Conservation (phyloP, 1,284 basidiomycete species). For the Trichosporon sp. region DNA sequence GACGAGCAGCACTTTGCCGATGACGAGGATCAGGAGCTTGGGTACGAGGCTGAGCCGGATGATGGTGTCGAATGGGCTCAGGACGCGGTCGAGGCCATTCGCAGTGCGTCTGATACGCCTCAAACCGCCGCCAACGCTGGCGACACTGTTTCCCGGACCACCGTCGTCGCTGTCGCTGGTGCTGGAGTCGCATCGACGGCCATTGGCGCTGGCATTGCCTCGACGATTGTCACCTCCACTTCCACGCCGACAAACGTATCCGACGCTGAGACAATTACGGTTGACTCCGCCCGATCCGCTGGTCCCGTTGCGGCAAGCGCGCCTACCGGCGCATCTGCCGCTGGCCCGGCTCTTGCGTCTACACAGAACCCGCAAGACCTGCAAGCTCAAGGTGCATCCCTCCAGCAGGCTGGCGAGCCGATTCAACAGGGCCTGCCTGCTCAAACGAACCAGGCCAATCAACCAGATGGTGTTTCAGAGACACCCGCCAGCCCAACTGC, state of each 20-base stretch:
- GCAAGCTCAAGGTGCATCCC: neutral
- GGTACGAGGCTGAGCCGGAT: slow-evolving; percentile 57
- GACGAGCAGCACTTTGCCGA: slow-evolving; percentile 66
- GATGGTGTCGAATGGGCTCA: slow-evolving; percentile 61
- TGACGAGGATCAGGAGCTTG: slow-evolving; percentile 30
- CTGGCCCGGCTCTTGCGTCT: neutral
- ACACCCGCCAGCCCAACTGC: slow-evolving; percentile 17
- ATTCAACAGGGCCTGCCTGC: neutral
- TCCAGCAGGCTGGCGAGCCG: neutral
- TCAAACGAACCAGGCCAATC: neutral
- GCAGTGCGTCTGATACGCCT: slow-evolving; percentile 43
- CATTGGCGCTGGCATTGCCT: neutral
- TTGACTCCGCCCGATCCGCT: slow-evolving; percentile 4
- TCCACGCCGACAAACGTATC: neutral
- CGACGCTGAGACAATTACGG: slow-evolving; percentile 7
- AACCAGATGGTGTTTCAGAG: neutral
- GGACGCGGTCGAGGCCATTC: slow-evolving; percentile 53
- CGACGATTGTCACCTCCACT: slow-evolving; percentile 9
- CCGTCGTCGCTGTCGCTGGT: neutral
- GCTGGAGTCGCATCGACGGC: neutral
- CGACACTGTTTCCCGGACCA: neutral
- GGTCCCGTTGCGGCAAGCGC: slow-evolving; percentile 7
- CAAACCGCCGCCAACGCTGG: slow-evolving; percentile 23
- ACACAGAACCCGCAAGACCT: neutral
- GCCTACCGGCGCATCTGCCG: neutral